Evolutionary conservation across 495 filamentous ascomycete genomes (phyloP).

Genomic region (Beverwykella pulmonaria): DNA sequence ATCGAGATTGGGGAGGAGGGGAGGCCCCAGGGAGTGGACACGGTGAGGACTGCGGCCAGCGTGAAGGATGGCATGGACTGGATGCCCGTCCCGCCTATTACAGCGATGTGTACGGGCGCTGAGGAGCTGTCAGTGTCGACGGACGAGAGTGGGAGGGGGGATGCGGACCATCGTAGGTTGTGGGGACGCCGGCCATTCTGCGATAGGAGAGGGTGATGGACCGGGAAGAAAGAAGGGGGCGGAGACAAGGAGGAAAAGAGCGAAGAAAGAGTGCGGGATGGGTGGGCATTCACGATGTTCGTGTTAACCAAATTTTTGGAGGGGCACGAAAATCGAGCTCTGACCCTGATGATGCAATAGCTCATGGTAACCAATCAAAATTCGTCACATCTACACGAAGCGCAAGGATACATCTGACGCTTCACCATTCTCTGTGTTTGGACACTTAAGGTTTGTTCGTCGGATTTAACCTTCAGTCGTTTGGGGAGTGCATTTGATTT

Average conservation of each 20-base stretch:
- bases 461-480: no score
- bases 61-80: conserved; percentile 71
- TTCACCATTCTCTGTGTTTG: no score
- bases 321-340: background rate
- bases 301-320: background rate
- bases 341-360: background rate
- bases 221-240: background rate
- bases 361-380: no score
- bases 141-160: background rate
- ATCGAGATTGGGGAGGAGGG: conserved; percentile 90
- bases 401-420: no score
- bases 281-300: background rate
- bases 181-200: conserved; percentile 36
- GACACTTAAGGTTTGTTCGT: no score
- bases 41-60: conserved; percentile 72
- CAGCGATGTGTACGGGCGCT: conserved; percentile 86
- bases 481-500: no score
- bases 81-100: conserved; percentile 95
- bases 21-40: conserved; percentile 84
- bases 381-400: no score
- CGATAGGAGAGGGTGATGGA: conserved; percentile 13
- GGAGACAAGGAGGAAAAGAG: background rate
- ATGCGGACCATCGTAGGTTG: conserved; percentile 31
- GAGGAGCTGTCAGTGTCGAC: background rate
- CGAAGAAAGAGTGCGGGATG: background rate